These are phyloP conservation scores for Rhodotorula paludigena DNA, from an alignment of 768 basidiomycete species.

Conservation along the genomic window DNA sequence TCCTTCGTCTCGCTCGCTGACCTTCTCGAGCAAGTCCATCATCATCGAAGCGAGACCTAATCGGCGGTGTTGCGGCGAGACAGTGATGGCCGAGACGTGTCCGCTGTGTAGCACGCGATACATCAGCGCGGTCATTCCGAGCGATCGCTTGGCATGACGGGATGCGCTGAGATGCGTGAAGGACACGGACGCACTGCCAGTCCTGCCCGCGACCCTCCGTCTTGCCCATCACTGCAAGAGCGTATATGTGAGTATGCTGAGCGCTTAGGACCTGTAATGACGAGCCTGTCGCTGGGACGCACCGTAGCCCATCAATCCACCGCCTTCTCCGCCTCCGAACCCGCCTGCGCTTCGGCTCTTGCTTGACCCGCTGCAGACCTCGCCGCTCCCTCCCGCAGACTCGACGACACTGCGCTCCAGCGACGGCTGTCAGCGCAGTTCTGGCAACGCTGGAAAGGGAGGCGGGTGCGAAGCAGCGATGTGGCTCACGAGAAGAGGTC, in stretches of 20 bases:
- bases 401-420: slow-evolving; percentile 24
- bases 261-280: too few relatives aligned
- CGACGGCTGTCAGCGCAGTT: too few relatives aligned
- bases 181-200: slow-evolving; percentile 58
- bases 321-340: slow-evolving; percentile 31
- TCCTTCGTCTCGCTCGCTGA: slow-evolving; percentile 72
- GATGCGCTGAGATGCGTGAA: neutral
- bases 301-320: slow-evolving; percentile 89
- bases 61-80: slow-evolving; percentile 87
- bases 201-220: slow-evolving; percentile 71
- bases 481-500: slow-evolving; percentile 63
- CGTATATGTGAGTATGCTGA: neutral
- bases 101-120: too few relatives aligned
- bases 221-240: slow-evolving; percentile 74
- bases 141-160: too few relatives aligned
- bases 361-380: neutral
- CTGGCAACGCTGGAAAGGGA: neutral
- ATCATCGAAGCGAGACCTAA: slow-evolving; percentile 79
- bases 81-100: slow-evolving; percentile 90
- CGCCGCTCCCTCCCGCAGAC: slow-evolving; percentile 16
- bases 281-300: too few relatives aligned
- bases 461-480: neutral
- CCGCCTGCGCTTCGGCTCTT: neutral
- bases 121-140: too few relatives aligned
- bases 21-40: slow-evolving; percentile 77